Evolutionary conservation across 1,139 yeast genomes (phyloP).

Genomic region (Tardiomyces digboiensis): DNA sequence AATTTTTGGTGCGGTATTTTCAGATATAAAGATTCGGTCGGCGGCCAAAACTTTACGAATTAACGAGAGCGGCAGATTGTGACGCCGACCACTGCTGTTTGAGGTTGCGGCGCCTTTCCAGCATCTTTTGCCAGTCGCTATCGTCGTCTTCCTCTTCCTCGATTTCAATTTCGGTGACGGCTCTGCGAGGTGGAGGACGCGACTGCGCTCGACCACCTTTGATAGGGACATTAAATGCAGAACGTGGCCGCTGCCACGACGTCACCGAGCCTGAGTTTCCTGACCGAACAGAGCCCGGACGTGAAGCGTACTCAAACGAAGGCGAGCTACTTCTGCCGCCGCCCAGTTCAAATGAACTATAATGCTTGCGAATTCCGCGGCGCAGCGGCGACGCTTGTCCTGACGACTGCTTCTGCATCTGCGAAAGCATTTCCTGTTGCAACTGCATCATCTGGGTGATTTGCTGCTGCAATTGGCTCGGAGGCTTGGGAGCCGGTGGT

Average conservation of each 20-base stretch:
- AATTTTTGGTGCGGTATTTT: no score
- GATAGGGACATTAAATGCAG: slow-evolving; percentile 1
- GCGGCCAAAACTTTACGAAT: no score
- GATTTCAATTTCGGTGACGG: slow-evolving; percentile 12
- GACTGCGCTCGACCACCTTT: neutral
- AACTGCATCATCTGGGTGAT: slow-evolving; percentile 13
- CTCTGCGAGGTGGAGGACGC: slow-evolving; percentile 2
- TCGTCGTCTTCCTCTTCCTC: slow-evolving; percentile 29
- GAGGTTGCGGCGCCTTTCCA: slow-evolving; percentile 20
- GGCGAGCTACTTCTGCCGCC: slow-evolving; percentile 13
- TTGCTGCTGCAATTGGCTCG: slow-evolving; percentile 11
- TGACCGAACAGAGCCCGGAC: slow-evolving; percentile 1
- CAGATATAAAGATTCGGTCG: no score
- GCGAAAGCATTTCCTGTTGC: slow-evolving; percentile 12
- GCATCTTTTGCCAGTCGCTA: slow-evolving; percentile 23
- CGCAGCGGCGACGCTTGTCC: slow-evolving; percentile 5
- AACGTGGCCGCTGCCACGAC: slow-evolving; percentile 1
- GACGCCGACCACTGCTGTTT: slow-evolving; percentile 15
- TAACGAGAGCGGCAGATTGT: neutral
- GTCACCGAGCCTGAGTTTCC: slow-evolving; percentile 2
- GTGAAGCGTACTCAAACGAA: slow-evolving; percentile 8
- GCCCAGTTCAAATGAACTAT: slow-evolving; percentile 14
- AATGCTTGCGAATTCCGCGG: slow-evolving; percentile 6
- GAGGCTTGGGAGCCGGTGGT: slow-evolving; percentile 1
- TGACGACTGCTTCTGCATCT: slow-evolving; percentile 7